Base-by-base conservation (phyloP, 2,329 filamentous ascomycete genomes). In the Trichophyton rubrum region DNA sequence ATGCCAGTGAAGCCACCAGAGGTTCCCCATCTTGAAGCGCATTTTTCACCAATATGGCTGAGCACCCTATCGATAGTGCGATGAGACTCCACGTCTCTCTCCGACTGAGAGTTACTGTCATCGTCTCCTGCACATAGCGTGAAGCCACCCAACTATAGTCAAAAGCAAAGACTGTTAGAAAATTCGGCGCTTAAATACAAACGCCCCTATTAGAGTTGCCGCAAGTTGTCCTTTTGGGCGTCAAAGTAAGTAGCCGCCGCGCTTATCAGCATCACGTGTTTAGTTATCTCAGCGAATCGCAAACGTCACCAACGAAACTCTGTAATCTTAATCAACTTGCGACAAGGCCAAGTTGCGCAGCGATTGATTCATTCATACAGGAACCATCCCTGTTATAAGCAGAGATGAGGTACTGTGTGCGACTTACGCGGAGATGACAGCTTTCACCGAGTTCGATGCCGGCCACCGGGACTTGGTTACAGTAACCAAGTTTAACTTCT, bases 21-120 rank as follows among this genome's bases (percentile, higher is more conserved):
- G 93, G 92, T 67, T 93, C 90, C 66, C 90, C 91, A 74, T 96
- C 88, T 62, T 85, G 83, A 70, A 96, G 87, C 43, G 90, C 89
- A 72, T 92, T 92, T 64, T 82, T 79, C 59, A 70, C 65, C 64
- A 97, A 81, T 65, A 96, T 79, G 61, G 84, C 85, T 66, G 88
- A 71, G 69, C 88, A 90, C 60, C 83, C 84, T 65, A 84, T 79
- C 51, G 85, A 82, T 60, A 96, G 76, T 17, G 84, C 77, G 65
- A 87, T 69, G 60, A 86, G 77, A 67, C 77, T 79, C 75, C 79
- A 80, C 59, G 75, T 75, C 74, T 86, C 83, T 22, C 77, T 76
- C 59, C 73, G 73, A 61, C 75, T 80, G 62, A 86, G 76, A 43
- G 70, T 69, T 49, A 65, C 63, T 24, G 66, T 67, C 76, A 78